phyloP scores from a whole-genome alignment of 192 early-diverging fungal species.

The Coemansia sp. region DNA sequence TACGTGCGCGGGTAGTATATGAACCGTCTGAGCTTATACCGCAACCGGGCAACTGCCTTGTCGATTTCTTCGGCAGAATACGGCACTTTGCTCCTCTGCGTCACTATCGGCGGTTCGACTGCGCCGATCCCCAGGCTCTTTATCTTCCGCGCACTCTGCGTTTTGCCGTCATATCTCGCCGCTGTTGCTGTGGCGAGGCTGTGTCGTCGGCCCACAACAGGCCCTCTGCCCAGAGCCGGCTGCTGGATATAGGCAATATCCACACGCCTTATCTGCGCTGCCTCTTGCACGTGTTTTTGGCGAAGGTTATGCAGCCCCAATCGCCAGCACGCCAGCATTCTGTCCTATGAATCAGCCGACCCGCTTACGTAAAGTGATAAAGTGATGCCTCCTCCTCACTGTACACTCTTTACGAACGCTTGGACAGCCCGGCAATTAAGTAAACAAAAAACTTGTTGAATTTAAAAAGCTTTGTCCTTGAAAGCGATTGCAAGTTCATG shows the following conservation, averaged over 20 bases:
- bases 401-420: no score
- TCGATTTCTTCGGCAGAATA: conserved; percentile 15
- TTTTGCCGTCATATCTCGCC: neutral
- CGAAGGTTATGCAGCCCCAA: conserved; percentile 4
- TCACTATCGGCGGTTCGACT: conserved; percentile 24
- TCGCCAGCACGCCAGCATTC: conserved; percentile 7
- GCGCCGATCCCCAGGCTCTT: conserved; percentile 1
- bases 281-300: conserved; percentile 2
- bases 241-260: neutral
- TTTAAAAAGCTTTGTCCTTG: no score
- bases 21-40: conserved; percentile 29
- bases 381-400: no score
- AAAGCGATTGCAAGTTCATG: neutral
- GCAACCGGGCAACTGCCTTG: conserved; percentile 14
- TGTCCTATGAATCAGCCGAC: neutral
- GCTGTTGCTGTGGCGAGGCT: neutral
- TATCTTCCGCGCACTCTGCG: conserved; percentile 13
- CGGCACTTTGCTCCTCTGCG: neutral
- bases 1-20: conserved; percentile 17
- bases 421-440: neutral
- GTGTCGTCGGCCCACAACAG: neutral
- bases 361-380: no score
- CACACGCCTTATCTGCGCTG: neutral
- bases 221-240: neutral
- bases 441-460: neutral